Evolutionary conservation across 441 rosid species (phyloP), one percentile per base, ranked within the genome.

Genomic region (Brassica balearica): DNA sequence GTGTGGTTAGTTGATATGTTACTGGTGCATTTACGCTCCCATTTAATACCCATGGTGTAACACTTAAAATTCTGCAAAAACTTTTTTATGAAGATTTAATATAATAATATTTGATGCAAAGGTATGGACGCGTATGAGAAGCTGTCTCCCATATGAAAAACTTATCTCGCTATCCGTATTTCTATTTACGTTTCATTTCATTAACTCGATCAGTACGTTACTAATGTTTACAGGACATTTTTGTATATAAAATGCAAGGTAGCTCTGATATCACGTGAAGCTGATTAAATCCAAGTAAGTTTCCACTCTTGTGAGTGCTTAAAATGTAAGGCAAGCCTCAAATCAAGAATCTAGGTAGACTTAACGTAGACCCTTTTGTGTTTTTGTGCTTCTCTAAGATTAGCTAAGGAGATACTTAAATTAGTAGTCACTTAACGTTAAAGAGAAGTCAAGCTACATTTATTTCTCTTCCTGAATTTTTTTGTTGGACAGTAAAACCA

Each of bases 1-100:
- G 56, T 78, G 87, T 71, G 60, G 91, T 90, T 88, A 79, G 95
- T 85, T 85, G 89, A 84, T 81, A 63, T 70, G 67, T 82, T 81
- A 84, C 84, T 82, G 88, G 78, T 70, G 90, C 92, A 87, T 87
- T 90, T 85, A 88, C 82, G 80, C 61, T 23, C 3, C 41, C 80
- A 80, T 80, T 80, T 75, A 76, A 80, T 67, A 72, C 66, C 65
- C 76, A 20, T 43, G 32, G 73, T 71, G 73, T 65, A 74, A 65
- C 68, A 69, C 79, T 74, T 36, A 10, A 11, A 69, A 80, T 75
- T 70, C 64, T 69, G 4, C 62, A 4, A 15, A 15, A 15, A 15
- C 17, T 15, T 15, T 15, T 15, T 34, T 34, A 53, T 53, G 22
- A 48, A 2, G 2, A 15, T 15, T 15, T 15, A 15, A 15, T 15